Evolutionary conservation across 495 filamentous ascomycete species (phyloP), one percentile per base, ranked within the genome.

Genomic region (Entonaema liquescens): DNA sequence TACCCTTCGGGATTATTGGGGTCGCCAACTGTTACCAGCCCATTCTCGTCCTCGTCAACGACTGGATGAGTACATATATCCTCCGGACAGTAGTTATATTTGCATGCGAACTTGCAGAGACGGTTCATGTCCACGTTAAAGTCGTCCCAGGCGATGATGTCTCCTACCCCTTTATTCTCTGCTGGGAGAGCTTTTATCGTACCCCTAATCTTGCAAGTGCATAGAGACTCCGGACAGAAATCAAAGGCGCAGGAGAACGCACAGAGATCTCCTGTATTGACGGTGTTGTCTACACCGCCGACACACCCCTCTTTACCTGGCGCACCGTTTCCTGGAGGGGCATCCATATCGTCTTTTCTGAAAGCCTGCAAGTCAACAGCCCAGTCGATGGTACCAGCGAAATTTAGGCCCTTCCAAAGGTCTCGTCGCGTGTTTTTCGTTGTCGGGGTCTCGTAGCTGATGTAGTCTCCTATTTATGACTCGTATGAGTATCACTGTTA

Each of bases 301-400:
- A 49, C 21, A 21, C 42, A 49, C 17, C 42, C 42, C 15, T 49
- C 11, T 6, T 49, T 21, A 2, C 42, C 42, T 31, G 29, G 29
- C 7, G 29, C 29, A 31, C 29, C 29, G 7, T 31, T 31, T 31
- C 29, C 29, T 31, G 29, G 29, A 31, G 29, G 29, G 29, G 29
- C 29, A 7, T 31, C 29, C 29, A 31, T 31, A 31, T 31, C 29
- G 29, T 31, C 29, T 7, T 31, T 31, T 3, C 3, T 31, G 29
- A 31, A 31, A 31, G 29, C 29, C 29, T 63, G 50, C 61, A 55
- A 33, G 50, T 54, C 61, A 15, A 63, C 61, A 11, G 59, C 59
- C 61, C 61, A 63, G 23, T 63, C 61, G 23, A 36, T 63, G 31
- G 26, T 61, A 28, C 59, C 59, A 2, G 42, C 59, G 33, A 61